These are phyloP conservation scores for Eucalyptus sideroxylon DNA, from an alignment of 345 rosid genomes.

Conservation along the genomic window DNA sequence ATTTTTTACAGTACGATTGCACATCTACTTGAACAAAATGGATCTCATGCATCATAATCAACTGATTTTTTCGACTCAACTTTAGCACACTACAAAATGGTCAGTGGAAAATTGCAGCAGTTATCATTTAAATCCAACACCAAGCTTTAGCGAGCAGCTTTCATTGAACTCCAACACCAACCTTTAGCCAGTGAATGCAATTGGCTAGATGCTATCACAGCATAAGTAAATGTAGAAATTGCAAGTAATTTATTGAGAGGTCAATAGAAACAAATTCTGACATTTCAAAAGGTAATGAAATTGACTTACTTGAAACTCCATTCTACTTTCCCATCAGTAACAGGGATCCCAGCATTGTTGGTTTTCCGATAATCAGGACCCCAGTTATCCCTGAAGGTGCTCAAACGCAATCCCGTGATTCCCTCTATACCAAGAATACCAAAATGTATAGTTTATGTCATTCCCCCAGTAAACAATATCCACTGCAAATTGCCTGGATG, in stretches of 20 bases:
- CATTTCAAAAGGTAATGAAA: neutral
- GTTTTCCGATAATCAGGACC: constrained; percentile 79
- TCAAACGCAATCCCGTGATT: constrained; percentile 70
- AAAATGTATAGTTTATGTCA: neutral
- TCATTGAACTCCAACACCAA: neutral
- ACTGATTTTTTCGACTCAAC: neutral
- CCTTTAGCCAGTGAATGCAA: neutral
- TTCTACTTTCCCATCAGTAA: constrained; percentile 47
- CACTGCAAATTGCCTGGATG: neutral
- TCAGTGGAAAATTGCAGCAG: neutral
- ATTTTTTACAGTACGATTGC: neutral
- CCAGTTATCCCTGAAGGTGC: constrained; percentile 90
- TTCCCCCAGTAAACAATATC: neutral
- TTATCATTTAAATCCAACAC: neutral
- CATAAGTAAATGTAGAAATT: neutral
- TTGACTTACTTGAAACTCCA: constrained; percentile 87
- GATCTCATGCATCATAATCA: neutral
- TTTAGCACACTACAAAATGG: neutral
- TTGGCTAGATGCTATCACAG: neutral
- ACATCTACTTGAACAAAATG: neutral
- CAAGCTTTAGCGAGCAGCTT: neutral
- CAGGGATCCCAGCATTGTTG: constrained; percentile 94
- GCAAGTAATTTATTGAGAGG: neutral
- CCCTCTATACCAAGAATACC: constrained; percentile 50
- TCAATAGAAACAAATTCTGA: neutral